Evolutionary conservation across 1,139 yeast genomes (phyloP), one percentile per base, ranked within the genome.

Genomic region (Lodderomyces pseudojiufengensis): DNA sequence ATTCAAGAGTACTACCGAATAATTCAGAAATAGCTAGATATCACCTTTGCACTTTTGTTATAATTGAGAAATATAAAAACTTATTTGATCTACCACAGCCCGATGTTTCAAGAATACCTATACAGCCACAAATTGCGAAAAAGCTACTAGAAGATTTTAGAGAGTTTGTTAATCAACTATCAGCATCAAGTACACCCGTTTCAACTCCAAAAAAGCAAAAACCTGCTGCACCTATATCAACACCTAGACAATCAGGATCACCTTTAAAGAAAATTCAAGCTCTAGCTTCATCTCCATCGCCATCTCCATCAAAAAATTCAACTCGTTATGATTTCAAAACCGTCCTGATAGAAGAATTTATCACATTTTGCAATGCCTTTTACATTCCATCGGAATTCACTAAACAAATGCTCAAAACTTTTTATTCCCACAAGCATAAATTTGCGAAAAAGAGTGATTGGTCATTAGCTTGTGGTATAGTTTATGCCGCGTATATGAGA

Each of bases 381-480:
- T 76, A 75, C 51, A 63, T 82, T 22, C 85, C 86, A 1, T 62
- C 70, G 10, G 63, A 67, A 1, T 60, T 74, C 5, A 75, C 86
- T 0, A 63, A 65, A 22, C 57, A 63, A 28, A 63, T 83, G 41
- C 45, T 80, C 9, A 70, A 68, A 26, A 71, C 80, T 0, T 81
- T 73, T 45, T 58, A 67, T 26, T 57, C 63, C 2, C 77, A 77
- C 45, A 66, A 72, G 29, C 69, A 71, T 33, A 75, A 76, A 45
- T 71, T 80, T 35, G 48, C 51, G 12, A 69, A 65, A 44, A 73
- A 73, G 33, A 77, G 73, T 39, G 82, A 80, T 30, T 82, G 88
- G 86, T 76, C 79, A 11, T 54, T 82, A 21, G 76, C 82, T 1
- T 79, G 85, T 52, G 90, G 88, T 0, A 54, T 82, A 43, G 65